Percentiles rank a stretch among this genome's conserved stretches.
phyloP scores from a whole-genome alignment of 345 rosid species.

The Aegle marmelos region DNA sequence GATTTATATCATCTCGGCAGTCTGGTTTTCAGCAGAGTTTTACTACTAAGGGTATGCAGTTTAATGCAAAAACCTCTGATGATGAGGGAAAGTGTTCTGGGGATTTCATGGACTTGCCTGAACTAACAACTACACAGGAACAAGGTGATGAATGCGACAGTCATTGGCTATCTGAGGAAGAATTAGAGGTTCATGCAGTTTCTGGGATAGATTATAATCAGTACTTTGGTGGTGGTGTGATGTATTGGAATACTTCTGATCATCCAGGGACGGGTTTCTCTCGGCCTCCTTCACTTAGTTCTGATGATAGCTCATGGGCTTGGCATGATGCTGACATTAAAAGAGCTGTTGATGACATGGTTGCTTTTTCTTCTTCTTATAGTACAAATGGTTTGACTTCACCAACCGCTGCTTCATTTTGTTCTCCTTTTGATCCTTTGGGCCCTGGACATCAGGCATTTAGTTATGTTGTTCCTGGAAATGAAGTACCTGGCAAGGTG shows the following conservation, averaged over 20 bases:
- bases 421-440: slow-evolving; percentile 87
- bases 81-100: slow-evolving; percentile 55
- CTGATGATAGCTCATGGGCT: slow-evolving; percentile 98
- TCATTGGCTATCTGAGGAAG: slow-evolving; percentile 94
- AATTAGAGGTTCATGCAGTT: slow-evolving; percentile 74
- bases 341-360: slow-evolving; percentile 96
- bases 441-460: slow-evolving; percentile 78
- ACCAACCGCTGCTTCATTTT: slow-evolving; percentile 85
- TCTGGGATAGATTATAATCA: slow-evolving; percentile 91
- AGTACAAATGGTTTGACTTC: slow-evolving; percentile 90
- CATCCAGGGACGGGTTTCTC: slow-evolving; percentile 80
- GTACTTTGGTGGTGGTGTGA: slow-evolving; percentile 94
- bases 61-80: slow-evolving; percentile 30
- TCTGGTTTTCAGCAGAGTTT: slow-evolving; percentile 50
- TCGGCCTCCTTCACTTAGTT: slow-evolving; percentile 94
- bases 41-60: slow-evolving; percentile 37
- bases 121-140: slow-evolving; percentile 48
- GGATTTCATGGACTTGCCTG: slow-evolving; percentile 66
- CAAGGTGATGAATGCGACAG: slow-evolving; percentile 66
- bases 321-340: slow-evolving; percentile 97
- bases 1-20: slow-evolving; percentile 53
- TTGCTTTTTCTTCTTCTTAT: slow-evolving; percentile 91
- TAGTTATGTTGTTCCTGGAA: slow-evolving; percentile 82
- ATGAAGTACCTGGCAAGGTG: slow-evolving; percentile 69
- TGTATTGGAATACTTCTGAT: slow-evolving; percentile 98